These are phyloP conservation scores for Neopestalotiopsis rosae DNA, from an alignment of 2,329 filamentous ascomycete species.

Conservation along the genomic window DNA sequence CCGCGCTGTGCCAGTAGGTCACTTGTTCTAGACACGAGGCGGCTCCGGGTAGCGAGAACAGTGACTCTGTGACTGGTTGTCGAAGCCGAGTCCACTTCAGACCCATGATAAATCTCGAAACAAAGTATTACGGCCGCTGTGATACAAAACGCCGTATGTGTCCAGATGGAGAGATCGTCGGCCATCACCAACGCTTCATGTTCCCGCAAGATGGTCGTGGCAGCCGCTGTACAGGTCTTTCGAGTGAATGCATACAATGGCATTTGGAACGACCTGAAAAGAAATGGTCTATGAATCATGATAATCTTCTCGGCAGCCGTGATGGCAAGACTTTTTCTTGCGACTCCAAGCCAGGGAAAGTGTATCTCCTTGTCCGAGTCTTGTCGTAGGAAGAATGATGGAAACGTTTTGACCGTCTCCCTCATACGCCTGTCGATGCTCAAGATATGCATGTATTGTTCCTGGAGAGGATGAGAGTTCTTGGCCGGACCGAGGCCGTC, in stretches of 20 bases:
- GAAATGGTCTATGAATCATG: constrained; percentile 10
- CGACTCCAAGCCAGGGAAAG: constrained; percentile 2
- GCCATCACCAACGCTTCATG: background rate
- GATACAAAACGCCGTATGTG: constrained; percentile 10
- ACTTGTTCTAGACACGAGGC: background rate
- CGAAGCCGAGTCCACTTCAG: background rate
- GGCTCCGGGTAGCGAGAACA: background rate
- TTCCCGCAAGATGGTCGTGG: constrained; percentile 5
- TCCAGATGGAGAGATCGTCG: constrained; percentile 11
- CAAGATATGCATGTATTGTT: constrained; percentile 12
- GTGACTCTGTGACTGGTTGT: background rate
- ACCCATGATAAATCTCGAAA: constrained; percentile 2
- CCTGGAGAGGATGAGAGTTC: background rate
- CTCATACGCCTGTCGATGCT: constrained; percentile 9
- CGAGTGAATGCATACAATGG: constrained; percentile 2
- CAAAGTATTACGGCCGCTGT: constrained; percentile 8
- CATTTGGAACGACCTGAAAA: background rate
- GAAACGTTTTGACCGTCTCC: background rate
- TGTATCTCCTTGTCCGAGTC: background rate
- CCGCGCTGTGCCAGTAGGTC: constrained; percentile 2
- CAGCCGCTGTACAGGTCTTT: constrained; percentile 1
- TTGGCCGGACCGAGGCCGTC: background rate
- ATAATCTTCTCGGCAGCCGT: constrained; percentile 12
- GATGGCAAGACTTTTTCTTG: background rate
- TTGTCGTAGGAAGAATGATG: background rate